These are phyloP conservation scores for Taphrina sp. DNA, from an alignment of 1,139 yeast species.

Conservation along the genomic window DNA sequence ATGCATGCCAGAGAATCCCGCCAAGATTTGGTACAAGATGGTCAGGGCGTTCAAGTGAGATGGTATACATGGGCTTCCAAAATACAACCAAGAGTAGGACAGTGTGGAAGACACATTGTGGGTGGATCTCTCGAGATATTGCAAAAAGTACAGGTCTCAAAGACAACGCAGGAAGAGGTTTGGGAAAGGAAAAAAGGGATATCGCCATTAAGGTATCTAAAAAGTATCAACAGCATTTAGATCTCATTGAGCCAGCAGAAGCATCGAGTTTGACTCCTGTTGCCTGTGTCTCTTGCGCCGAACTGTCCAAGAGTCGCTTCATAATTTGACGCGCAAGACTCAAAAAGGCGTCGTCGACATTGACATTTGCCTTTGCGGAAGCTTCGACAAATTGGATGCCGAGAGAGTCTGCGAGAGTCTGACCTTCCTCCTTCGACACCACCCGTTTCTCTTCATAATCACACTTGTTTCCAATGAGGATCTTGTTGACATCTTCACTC, in stretches of 20 bases:
- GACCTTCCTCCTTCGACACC: slow-evolving; percentile 85
- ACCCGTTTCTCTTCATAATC: slow-evolving; percentile 73
- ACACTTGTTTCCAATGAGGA: slow-evolving; percentile 91
- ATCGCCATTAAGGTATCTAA: not conserved
- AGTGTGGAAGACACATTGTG: no score
- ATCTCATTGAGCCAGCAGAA: slow-evolving; percentile 10
- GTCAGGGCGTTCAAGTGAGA: no score
- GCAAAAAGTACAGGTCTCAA: no score
- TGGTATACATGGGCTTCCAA: no score
- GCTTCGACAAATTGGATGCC: slow-evolving; percentile 93
- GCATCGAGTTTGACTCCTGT: slow-evolving; percentile 23
- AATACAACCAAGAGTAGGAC: no score
- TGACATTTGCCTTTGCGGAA: slow-evolving; percentile 87
- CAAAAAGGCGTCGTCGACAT: slow-evolving; percentile 88
- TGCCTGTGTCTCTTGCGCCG: slow-evolving; percentile 8
- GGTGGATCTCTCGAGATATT: no score
- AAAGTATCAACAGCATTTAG: slow-evolving; percentile 27
- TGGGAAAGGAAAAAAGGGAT: not conserved
- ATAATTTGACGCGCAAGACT: slow-evolving; percentile 64
- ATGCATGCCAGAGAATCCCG: no score
- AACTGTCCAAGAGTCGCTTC: slow-evolving; percentile 28
- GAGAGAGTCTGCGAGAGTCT: slow-evolving; percentile 78
- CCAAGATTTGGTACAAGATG: no score
- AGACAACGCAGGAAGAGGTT: no score
- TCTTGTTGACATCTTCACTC: slow-evolving; percentile 88